Conservation (phyloP, 352 stramenopile genomes). For the Phytophthora colocasiae region DNA sequence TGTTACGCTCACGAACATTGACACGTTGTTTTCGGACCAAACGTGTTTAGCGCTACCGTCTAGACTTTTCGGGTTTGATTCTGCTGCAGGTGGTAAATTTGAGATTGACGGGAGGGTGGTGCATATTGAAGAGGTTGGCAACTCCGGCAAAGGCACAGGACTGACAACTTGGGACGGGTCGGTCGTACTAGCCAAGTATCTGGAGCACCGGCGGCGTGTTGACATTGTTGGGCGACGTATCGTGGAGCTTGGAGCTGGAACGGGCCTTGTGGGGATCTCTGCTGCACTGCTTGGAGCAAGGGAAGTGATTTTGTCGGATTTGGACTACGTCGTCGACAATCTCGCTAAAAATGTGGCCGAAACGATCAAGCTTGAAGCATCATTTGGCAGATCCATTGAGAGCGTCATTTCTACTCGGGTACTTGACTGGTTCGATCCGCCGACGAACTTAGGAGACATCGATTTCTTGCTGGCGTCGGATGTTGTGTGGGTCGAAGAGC, state of each 20-base stretch:
- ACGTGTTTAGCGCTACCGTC: constrained; percentile 56
- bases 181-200: constrained; percentile 92
- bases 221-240: constrained; percentile 52
- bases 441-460: constrained; percentile 59
- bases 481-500: constrained; percentile 91
- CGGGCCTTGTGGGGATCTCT: constrained; percentile 86
- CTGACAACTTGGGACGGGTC: constrained; percentile 93
- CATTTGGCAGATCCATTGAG: constrained; percentile 1
- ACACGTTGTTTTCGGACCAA: constrained; percentile 29
- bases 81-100: constrained; percentile 43
- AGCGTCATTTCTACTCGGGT: constrained; percentile 39
- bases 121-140: constrained; percentile 71
- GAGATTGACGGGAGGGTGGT: constrained; percentile 61
- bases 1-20: constrained; percentile 35
- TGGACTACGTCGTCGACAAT: constrained; percentile 90
- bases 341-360: constrained; percentile 58
- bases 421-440: constrained; percentile 77
- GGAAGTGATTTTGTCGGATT: constrained; percentile 87
- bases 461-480: constrained; percentile 90
- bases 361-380: constrained; percentile 43
- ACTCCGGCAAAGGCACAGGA: constrained; percentile 87
- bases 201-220: constrained; percentile 63
- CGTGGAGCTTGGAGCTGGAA: constrained; percentile 88
- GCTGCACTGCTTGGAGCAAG: constrained; percentile 75
- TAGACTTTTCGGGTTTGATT: constrained; percentile 65